phyloP scores from a whole-genome alignment of 306 rosid species.

The Acacia acuminata region DNA sequence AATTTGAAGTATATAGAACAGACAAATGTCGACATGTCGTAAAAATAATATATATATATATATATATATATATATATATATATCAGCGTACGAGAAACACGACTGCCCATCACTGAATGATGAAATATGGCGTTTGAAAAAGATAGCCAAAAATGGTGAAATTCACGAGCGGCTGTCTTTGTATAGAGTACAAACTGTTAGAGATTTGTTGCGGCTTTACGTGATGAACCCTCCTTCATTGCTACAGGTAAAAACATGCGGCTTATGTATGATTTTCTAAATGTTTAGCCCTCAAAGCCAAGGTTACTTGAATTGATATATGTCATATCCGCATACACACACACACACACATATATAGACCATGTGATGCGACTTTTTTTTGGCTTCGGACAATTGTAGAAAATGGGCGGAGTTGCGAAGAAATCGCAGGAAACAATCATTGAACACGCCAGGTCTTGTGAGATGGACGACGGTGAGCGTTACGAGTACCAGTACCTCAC shows the following conservation, averaged over 20 bases:
- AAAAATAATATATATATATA: too few species aligned
- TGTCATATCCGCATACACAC: too few species aligned
- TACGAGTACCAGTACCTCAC: conserved; percentile 6
- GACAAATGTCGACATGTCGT: too few species aligned
- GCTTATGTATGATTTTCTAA: background rate
- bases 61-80: too few species aligned
- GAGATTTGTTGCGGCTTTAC: conserved; percentile 40
- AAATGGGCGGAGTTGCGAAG: conserved; percentile 23
- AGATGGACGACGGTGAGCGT: conserved; percentile 11
- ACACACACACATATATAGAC: background rate
- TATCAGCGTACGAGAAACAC: conserved; percentile 48
- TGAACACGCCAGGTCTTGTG: conserved; percentile 48
- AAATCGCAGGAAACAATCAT: conserved; percentile 41
- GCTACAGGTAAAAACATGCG: conserved; percentile 28
- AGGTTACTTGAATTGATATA: background rate
- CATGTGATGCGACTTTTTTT: background rate
- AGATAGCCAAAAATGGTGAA: conserved; percentile 39
- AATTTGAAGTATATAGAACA: too few species aligned
- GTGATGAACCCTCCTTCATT: conserved; percentile 26
- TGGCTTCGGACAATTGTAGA: conserved; percentile 40
- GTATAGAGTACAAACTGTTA: conserved; percentile 25
- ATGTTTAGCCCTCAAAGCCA: background rate
- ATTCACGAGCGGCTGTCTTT: conserved; percentile 6
- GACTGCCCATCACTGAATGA: conserved; percentile 48
- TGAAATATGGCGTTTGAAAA: conserved; percentile 54